Evolutionary conservation across 2,329 filamentous ascomycete species (phyloP).

Genomic region (Waltergamsia citrina): DNA sequence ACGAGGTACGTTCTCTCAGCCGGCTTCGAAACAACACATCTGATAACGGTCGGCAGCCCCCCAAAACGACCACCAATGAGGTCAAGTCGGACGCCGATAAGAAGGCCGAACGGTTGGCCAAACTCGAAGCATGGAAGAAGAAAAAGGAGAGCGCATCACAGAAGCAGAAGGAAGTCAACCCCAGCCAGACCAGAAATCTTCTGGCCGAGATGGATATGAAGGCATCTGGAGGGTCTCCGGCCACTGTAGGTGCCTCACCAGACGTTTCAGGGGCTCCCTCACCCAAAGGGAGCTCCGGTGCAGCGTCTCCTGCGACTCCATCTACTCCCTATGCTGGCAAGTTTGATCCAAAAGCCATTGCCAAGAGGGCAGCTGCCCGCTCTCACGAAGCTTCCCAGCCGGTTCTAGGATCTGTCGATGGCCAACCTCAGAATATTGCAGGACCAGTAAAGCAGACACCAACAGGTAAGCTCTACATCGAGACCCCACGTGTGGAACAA

Average conservation of each 20-base stretch:
- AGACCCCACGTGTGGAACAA: background rate
- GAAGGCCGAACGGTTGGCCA: constrained; percentile 71
- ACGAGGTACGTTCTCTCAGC: constrained; percentile 42
- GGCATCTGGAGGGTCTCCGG: constrained; percentile 36
- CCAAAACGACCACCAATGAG: constrained; percentile 35
- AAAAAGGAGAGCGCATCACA: constrained; percentile 70
- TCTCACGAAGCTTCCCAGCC: constrained; percentile 41
- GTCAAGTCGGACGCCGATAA: constrained; percentile 59
- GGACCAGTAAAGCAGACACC: constrained; percentile 18
- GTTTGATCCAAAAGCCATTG: constrained; percentile 79
- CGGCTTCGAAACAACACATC: constrained; percentile 5
- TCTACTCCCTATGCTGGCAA: constrained; percentile 62
- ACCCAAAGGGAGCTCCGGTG: constrained; percentile 29
- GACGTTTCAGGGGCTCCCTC: constrained; percentile 2
- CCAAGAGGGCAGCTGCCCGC: constrained; percentile 62
- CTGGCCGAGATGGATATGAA: constrained; percentile 67
- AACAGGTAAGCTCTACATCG: constrained; percentile 21
- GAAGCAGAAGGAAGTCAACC: constrained; percentile 60
- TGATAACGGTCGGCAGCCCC: constrained; percentile 27
- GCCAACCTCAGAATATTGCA: constrained; percentile 23
- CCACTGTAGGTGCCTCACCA: constrained; percentile 17
- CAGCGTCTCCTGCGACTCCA: constrained; percentile 42
- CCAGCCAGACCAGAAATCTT: constrained; percentile 56
- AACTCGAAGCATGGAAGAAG: constrained; percentile 86
- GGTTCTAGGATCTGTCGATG: constrained; percentile 36